Percentiles rank a stretch among this genome's conserved stretches.
Evolutionary conservation across 306 rosid genomes (phyloP).

Genomic region (Vigna radiata): DNA sequence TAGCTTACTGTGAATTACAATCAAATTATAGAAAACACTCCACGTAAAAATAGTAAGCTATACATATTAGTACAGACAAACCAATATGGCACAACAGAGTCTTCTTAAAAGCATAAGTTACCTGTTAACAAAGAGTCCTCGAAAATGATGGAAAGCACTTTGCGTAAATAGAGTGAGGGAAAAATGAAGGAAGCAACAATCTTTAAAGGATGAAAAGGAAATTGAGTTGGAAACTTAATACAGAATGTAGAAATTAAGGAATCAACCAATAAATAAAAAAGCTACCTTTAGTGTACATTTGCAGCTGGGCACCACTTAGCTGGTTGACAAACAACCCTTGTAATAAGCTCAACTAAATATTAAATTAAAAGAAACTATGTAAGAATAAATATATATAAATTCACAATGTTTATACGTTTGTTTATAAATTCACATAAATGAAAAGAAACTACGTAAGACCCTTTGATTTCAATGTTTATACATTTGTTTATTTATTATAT

Average conservation of each 20-base stretch:
- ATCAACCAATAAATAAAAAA: constrained; percentile 43
- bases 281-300: constrained; percentile 65
- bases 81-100: constrained; percentile 20
- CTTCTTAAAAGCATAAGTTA: constrained; percentile 36
- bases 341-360: constrained; percentile 69
- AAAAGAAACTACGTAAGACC: no score
- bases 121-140: constrained; percentile 98
- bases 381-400: constrained; percentile 22
- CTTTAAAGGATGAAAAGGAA: constrained; percentile 29
- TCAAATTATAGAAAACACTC: constrained; percentile 16
- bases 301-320: constrained; percentile 55
- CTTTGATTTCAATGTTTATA: no score
- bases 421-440: no score
- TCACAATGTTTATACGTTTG: no score
- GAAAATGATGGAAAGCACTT: constrained; percentile 73
- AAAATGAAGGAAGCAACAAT: constrained; percentile 87
- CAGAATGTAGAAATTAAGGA: constrained; percentile 37
- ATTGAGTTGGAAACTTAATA: constrained; percentile 16
- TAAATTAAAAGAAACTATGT: constrained; percentile 41
- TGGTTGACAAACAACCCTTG: constrained; percentile 52
- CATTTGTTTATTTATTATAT: no score
- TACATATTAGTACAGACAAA: constrained; percentile 23
- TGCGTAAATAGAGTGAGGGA: constrained; percentile 91
- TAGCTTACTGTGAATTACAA: constrained; percentile 19
- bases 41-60: constrained; percentile 8